These are phyloP conservation scores for Penicillium sp. DNA, from an alignment of 2,329 filamentous ascomycete genomes.

Conservation along the genomic window DNA sequence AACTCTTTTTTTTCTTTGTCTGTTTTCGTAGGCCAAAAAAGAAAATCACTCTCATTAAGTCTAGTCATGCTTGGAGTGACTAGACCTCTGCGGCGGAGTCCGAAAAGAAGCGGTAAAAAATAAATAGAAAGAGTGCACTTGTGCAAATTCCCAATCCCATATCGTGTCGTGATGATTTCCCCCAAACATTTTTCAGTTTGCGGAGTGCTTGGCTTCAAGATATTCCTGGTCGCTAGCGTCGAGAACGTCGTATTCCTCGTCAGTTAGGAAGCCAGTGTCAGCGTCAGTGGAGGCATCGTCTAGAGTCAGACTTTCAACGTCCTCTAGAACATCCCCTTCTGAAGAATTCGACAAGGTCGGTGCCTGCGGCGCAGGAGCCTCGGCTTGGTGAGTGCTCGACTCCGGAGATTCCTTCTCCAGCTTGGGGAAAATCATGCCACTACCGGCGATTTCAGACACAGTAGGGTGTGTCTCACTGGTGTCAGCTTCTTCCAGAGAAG, in stretches of 20 bases:
- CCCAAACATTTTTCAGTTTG: slow-evolving; percentile 7
- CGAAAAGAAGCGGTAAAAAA: slow-evolving; percentile 4
- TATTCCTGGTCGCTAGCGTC: slow-evolving; percentile 89
- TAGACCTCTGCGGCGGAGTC: slow-evolving; percentile 5
- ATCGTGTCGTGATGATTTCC: slow-evolving; percentile 5
- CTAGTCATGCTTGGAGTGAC: slow-evolving; percentile 16
- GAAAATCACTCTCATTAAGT: slow-evolving; percentile 13
- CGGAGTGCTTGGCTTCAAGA: slow-evolving; percentile 40
- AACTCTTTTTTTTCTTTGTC: slow-evolving; percentile 8
- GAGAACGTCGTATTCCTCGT: slow-evolving; percentile 96
- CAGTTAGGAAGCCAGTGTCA: slow-evolving; percentile 76
- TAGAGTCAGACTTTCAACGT: slow-evolving; percentile 50
- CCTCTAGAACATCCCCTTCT: slow-evolving; percentile 45
- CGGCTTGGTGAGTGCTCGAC: slow-evolving; percentile 62
- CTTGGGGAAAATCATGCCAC: slow-evolving; percentile 92
- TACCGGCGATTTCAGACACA: slow-evolving; percentile 38
- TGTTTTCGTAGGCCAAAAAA: slow-evolving; percentile 3
- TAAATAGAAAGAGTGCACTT: slow-evolving; percentile 4
- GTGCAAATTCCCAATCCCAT: slow-evolving; percentile 18
- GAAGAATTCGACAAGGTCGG: slow-evolving; percentile 38
- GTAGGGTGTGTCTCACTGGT: slow-evolving; percentile 19
- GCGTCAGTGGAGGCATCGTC: slow-evolving; percentile 43
- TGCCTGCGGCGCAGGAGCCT: slow-evolving; percentile 24
- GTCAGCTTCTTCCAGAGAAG: slow-evolving; percentile 7
- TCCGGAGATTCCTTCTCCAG: slow-evolving; percentile 86